phyloP scores from a whole-genome alignment of 2,329 filamentous ascomycete genomes.

The Cladophialophora chaetospira region DNA sequence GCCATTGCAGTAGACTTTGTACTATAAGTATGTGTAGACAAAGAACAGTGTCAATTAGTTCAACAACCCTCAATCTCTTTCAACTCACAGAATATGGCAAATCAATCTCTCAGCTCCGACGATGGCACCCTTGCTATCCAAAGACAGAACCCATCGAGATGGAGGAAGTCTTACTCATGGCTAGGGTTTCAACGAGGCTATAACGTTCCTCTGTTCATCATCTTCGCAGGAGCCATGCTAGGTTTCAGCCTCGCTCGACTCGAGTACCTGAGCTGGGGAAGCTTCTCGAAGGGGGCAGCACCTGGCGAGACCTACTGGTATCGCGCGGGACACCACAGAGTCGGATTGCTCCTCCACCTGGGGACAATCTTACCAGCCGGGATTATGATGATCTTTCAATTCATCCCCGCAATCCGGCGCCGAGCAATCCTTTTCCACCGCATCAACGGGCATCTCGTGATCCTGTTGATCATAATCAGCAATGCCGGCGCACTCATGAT shows the following conservation, averaged over 20 bases:
- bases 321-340: conserved; percentile 2
- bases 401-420: conserved; percentile 46
- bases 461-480: conserved; percentile 50
- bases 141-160: too few species aligned
- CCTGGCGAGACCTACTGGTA: conserved; percentile 23
- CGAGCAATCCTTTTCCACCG: conserved; percentile 57
- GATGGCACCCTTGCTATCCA: too few species aligned
- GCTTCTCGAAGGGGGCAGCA: conserved; percentile 4
- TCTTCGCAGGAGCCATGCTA: conserved; percentile 51
- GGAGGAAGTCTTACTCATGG: too few species aligned
- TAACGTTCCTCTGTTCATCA: conserved; percentile 34
- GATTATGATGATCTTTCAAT: conserved; percentile 43
- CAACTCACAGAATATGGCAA: too few species aligned
- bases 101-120: too few species aligned
- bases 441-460: conserved; percentile 59
- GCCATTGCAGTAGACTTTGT: too few species aligned
- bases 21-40: too few species aligned
- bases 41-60: too few species aligned
- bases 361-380: conserved; percentile 40
- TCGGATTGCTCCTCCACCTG: conserved; percentile 47
- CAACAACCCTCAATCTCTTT: too few species aligned
- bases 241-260: conserved; percentile 55
- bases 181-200: conserved; percentile 15
- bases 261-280: conserved; percentile 52
- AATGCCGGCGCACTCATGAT: conserved; percentile 57